Conservation (phyloP, 1,139 yeast species). For the Ogataea hybrid region DNA sequence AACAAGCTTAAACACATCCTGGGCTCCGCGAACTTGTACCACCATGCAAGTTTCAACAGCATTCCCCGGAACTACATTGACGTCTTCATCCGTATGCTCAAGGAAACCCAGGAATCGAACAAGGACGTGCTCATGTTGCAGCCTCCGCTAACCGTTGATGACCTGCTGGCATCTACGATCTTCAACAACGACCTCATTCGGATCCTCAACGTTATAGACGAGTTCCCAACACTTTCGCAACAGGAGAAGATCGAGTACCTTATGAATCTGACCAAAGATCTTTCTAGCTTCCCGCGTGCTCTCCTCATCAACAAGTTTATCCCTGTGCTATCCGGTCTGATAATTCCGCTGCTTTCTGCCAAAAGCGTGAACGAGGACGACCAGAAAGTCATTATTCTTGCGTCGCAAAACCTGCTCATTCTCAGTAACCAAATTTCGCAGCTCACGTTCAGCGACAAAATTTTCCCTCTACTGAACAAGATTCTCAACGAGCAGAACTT, state of each 20-base stretch:
- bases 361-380: conserved; percentile 37
- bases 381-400: conserved; percentile 49
- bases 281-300: conserved; percentile 68
- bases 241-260: conserved; percentile 71
- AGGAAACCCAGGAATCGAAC: conserved; percentile 27
- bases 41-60: conserved; percentile 28
- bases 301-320: conserved; percentile 72
- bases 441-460: conserved; percentile 71
- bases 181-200: conserved; percentile 83
- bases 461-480: conserved; percentile 46
- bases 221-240: conserved; percentile 69
- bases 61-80: conserved; percentile 30
- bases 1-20: conserved; percentile 24
- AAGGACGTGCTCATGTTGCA: conserved; percentile 40
- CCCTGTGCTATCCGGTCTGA: conserved; percentile 59
- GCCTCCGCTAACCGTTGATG: conserved; percentile 48
- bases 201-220: conserved; percentile 81
- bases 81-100: conserved; percentile 24
- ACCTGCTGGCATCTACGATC: conserved; percentile 51
- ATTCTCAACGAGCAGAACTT: conserved; percentile 37
- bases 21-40: conserved; percentile 13
- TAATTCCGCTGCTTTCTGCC: conserved; percentile 29
- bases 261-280: conserved; percentile 56
- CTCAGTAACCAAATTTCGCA: conserved; percentile 70
- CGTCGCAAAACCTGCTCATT: conserved; percentile 57